Base-by-base conservation (phyloP, 2,329 filamentous ascomycete genomes). In the Fusarium pseudograminearum region DNA sequence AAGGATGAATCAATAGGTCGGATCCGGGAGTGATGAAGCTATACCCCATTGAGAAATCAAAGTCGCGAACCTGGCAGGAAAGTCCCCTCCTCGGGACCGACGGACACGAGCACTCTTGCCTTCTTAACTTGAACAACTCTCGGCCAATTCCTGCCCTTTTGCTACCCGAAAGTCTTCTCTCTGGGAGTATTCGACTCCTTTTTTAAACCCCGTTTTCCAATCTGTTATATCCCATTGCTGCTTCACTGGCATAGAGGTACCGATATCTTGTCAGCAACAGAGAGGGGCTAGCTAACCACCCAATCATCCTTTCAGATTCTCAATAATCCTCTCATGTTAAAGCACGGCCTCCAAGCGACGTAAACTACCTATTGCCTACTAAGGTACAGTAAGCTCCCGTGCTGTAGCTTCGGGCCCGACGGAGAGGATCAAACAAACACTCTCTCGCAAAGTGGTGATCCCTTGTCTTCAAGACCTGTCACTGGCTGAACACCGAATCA, bases 61-160 rank as follows among this genome's bases (percentile, higher is more conserved):
- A 31, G 46, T 52, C 24, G 46, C 40, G 62, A 55, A 38, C 36
- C 14, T 44, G 42, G 51, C 40, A 57, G 47, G 56, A 53, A 38
- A 28, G 18, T 51, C 67, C 47, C 67, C 54, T 68, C 58, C 47
- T 73, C 72, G 72, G 72, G 72, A 68, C 72, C 72, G 72, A 74
- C 65, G 69, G 69, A 46, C 57, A 69, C 58, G n/a, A 70, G 42
- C 61, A 15, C 33, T 41, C 48, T 22, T 58, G 59, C 38, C 62
- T 30, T 57, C 51, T 44, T 50, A 40, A 53, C 45, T 64, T 46
- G 24, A 46, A 50, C 51, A 31, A 55, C 46, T 38, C 55, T 61
- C 65, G 65, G 65, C 46, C 30, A 66, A 36, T 40, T 10, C 38
- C 44, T 31, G 24, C 33, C 14, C 12, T 38, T 28, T 38, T 45